Evolutionary conservation across 2,329 filamentous ascomycete species (phyloP), one percentile per base, ranked within the genome.

Genomic region (Trematosphaeria pertusa): DNA sequence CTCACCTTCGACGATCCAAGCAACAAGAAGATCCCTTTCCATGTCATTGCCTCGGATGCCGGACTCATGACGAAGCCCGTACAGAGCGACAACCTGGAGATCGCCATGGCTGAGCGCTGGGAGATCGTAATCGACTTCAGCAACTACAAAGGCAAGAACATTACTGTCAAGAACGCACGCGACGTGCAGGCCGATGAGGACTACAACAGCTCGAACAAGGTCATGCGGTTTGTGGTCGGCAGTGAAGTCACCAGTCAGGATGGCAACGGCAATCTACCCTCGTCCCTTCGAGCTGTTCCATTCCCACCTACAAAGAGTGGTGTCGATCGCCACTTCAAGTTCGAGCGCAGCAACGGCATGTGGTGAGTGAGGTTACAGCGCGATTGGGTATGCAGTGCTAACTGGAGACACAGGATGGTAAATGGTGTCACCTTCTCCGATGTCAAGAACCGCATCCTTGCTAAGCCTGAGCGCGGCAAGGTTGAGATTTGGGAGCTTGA

Each of bases 71-170:
- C 62, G 9, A 64, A 69, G 14, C 80, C 81, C 1, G 77, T 81
- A 1, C 56, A 64, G 11, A 71, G 71, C 7, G 71, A 71, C 33
- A 67, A 72, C 24, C 62, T 83, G 3, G 72, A 75, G 37, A 73
- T 83, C 33, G 71, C 79, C 10, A 82, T 82, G 71, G 82, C 80
- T 4, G 82, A 85, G 61, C 76, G 82, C 4, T 85, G 79, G 62
- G 82, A 85, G 55, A 70, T 84, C 19, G 73, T 85, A n/a, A 68
- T 85, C 40, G 82, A 85, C 66, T 85, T 85, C 58, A 66, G 73
- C 12, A 48, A 61, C 1, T 82, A 73, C 53, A 70, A 73, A 1
- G 80, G 79, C 31, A 73, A 82, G 62, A 81, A 79, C 44, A 64
- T 84, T 44, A 75, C 73, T 4, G 58, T 79, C 19, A 73, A 69